Base-by-base conservation (phyloP, 345 rosid species). In the Linum trigynum region DNA sequence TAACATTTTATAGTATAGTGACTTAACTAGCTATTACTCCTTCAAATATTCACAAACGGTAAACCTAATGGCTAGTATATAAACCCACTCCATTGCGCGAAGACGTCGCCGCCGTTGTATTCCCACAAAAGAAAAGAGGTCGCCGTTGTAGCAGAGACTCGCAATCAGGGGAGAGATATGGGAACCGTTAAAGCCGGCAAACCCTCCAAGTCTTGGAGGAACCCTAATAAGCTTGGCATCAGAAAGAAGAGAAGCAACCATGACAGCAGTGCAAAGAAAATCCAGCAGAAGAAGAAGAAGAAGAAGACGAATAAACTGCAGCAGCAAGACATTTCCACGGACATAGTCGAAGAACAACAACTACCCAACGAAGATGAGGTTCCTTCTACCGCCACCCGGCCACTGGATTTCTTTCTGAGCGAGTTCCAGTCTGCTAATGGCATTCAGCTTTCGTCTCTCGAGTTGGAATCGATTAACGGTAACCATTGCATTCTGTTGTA, bases 381-480 rank as follows among this genome's bases (percentile, higher is more conserved):
- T 2, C 67, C 78, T 0, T 59, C 68, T 2, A 62, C 87, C 4
- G 72, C 82, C 6, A 71, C 84, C 40, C 82, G 74, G 66, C 89
- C 82, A 74, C 90, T 81, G 11, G 66, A 39, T 38, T 88, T 71
- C 75, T 86, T 90, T 59, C 42, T 87, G 2, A 71, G 67, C 40
- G 76, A 78, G 50, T 81, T 84, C 57, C 81, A 86, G 61, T 86
- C 92, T 14, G 84, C 85, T 76, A 82, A 77, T 75, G 82, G 70
- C 55, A 64, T 90, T 11, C 67, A 71, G 36, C 84, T 87, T 6
- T 87, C 92, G 62, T 78, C 89, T 57, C 79, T 87, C 57, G 95
- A 88, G 83, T 79, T 84, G 38, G 89, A 90, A 66, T 75, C 90
- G 38, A 75, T 86, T 38, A 77, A 70, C 72, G 95, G 92, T 88